A percentile compares a stretch with the other conserved stretches of the same genome.
Evolutionary conservation across 1,139 yeast genomes (phyloP).

Genomic region (Yamadazyma diospyri): DNA sequence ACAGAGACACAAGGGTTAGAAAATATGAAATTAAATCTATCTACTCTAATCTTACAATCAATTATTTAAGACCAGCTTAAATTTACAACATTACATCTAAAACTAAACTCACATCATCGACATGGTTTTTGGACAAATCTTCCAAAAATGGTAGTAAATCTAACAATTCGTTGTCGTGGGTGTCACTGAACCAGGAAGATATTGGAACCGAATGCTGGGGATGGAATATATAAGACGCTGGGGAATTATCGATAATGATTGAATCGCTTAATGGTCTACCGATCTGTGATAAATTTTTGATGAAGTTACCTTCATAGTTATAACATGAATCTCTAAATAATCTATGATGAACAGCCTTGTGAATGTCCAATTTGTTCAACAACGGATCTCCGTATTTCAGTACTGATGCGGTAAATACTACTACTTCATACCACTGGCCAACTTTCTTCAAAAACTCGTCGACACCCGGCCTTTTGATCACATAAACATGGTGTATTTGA

Average conservation of each 20-base stretch:
- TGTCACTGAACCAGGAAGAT: constrained; percentile 96
- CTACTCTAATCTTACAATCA: constrained; percentile 4
- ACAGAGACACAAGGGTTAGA: too few relatives aligned
- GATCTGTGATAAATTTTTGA: constrained; percentile 87
- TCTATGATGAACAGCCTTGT: constrained; percentile 79
- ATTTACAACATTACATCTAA: constrained; percentile 54
- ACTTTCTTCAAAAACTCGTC: constrained; percentile 85
- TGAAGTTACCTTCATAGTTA: constrained; percentile 81
- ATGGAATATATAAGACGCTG: constrained; percentile 94
- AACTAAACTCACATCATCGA: constrained; percentile 80
- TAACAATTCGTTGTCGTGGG: constrained; percentile 90
- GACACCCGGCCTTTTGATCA: constrained; percentile 95
- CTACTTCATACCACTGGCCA: constrained; percentile 88
- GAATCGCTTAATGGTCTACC: constrained; percentile 87
- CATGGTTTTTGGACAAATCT: constrained; percentile 67
- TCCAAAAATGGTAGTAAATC: constrained; percentile 89
- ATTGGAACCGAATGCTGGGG: constrained; percentile 99
- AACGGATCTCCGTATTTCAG: constrained; percentile 95
- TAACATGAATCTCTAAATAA: constrained; percentile 75
- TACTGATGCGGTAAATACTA: constrained; percentile 94
- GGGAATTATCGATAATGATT: constrained; percentile 93
- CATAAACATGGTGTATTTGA: constrained; percentile 91
- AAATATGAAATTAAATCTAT: constrained; percentile 2
- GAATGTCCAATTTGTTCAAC: constrained; percentile 77
- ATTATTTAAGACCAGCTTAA: constrained; percentile 16